Percentiles rank a stretch among this genome's conserved stretches.
Evolutionary conservation across 305 asterid genomes (phyloP).

Genomic region (Fraxinus platypoda): DNA sequence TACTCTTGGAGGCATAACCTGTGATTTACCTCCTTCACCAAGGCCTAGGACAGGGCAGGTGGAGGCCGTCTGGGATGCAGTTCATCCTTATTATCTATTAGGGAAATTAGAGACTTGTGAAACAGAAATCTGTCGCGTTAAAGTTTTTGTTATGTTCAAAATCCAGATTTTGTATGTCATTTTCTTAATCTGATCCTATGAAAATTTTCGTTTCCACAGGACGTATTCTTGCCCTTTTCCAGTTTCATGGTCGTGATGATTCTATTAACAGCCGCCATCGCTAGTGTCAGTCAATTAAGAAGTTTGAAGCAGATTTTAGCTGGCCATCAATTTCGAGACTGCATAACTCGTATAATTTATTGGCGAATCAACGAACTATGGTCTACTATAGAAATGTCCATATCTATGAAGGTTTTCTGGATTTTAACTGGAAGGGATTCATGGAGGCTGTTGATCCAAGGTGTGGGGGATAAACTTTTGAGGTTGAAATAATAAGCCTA

Average conservation of each 20-base stretch:
- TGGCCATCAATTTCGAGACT: conserved; percentile 10
- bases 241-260: conserved; percentile 12
- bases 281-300: not conserved
- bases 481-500: conserved; percentile 11
- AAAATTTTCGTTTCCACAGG: not conserved
- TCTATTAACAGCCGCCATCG: conserved; percentile 23
- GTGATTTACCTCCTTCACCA: no score
- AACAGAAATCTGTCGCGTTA: not conserved
- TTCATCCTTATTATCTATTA: not conserved
- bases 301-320: conserved; percentile 19
- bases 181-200: not conserved
- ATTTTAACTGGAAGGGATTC: conserved; percentile 14
- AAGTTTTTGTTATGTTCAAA: not conserved
- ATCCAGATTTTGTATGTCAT: not conserved
- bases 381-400: not conserved
- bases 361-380: not conserved
- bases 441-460: conserved; percentile 17
- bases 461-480: conserved; percentile 8
- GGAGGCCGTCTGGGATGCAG: no score
- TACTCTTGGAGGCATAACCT: no score
- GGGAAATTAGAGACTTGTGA: not conserved
- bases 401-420: conserved; percentile 3
- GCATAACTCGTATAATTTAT: not conserved
- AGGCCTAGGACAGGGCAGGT: no score
- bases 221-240: not conserved